Base-by-base conservation (phyloP, 1,284 basidiomycete genomes). In the Ceratobasidium sp. region DNA sequence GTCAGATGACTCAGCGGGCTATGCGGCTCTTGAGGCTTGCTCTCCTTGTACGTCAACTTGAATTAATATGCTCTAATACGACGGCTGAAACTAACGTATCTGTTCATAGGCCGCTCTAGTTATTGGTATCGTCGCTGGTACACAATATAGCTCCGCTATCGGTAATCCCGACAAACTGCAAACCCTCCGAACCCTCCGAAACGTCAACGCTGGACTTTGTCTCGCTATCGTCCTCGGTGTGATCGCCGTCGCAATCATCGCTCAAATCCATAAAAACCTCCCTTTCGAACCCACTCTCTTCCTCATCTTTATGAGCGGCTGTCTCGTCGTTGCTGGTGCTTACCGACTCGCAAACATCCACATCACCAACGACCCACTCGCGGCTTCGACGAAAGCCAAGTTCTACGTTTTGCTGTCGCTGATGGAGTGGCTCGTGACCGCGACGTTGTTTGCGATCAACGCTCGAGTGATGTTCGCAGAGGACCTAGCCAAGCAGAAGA, bases 371-470 rank as follows among this genome's bases (percentile, higher is more conserved):
- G 65, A 65, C 7, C 60, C 65, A 15, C 31, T 75, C n/a, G 22
- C 65, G 22, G 29, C 31, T 7, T 50, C 62, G 15, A 71, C 67
- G 54, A 71, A 75, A 50, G 66, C 57, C 74, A 75, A 75, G 57
- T 75, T 75, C 33, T 75, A 75, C 45, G 24, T 71, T 15, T 53
- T 75, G 45, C 47, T 69, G 47, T 54, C 65, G 41, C 65, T 69
- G 24, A 75, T 63, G 74, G 74, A 75, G 74, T 75, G 66, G 74
- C 24, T 75, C 15, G 74, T 75, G 8, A 62, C 56, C 8, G 56
- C 51, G 1, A 29, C 66, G 6, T 47, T 75, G 31, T 51, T 75
- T 19, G 24, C 53, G 8, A 33, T 75, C 45, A 69, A 75, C 45
- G 57, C 59, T 3, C 44, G 74, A 15, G 29, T 71, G 11, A n/a